phyloP scores from a whole-genome alignment of 805 yeast species.

The Torulaspora microellipsoides region DNA sequence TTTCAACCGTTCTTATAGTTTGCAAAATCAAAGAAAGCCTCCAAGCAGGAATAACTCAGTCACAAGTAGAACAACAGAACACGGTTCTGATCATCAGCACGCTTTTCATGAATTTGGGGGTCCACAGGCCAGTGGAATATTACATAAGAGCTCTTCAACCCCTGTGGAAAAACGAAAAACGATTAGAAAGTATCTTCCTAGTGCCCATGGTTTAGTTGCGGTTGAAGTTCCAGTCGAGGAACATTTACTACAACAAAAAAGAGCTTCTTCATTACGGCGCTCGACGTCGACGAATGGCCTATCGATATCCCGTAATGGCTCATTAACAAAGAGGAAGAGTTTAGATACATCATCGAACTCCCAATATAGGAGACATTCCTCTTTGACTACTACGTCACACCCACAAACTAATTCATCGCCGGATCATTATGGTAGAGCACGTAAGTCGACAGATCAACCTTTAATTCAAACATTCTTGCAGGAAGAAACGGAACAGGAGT shows the following conservation, averaged over 20 bases:
- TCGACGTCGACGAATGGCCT: slow-evolving; percentile 14
- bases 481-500: slow-evolving; percentile 28
- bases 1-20: slow-evolving; percentile 15
- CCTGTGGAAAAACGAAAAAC: slow-evolving; percentile 35
- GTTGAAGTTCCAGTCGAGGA: slow-evolving; percentile 58
- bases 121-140: slow-evolving; percentile 26
- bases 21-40: slow-evolving; percentile 13
- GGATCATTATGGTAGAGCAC: background rate
- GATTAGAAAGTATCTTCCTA: slow-evolving; percentile 68
- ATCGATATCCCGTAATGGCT: slow-evolving; percentile 6
- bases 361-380: slow-evolving; percentile 11
- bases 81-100: slow-evolving; percentile 26
- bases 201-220: slow-evolving; percentile 63
- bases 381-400: slow-evolving; percentile 6
- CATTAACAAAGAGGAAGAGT: slow-evolving; percentile 11
- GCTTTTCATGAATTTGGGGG: slow-evolving; percentile 36
- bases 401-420: background rate
- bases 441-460: slow-evolving; percentile 6
- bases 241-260: slow-evolving; percentile 19
- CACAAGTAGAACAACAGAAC: slow-evolving; percentile 1
- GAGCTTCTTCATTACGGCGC: slow-evolving; percentile 12
- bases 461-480: slow-evolving; percentile 22
- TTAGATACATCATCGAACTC: slow-evolving; percentile 12
- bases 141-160: slow-evolving; percentile 25
- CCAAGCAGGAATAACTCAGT: slow-evolving; percentile 6